A percentile compares a stretch with the other conserved stretches of the same genome.
phyloP scores from a whole-genome alignment of 139 green algal genomes.

The Edaphochlamys debaryana region DNA sequence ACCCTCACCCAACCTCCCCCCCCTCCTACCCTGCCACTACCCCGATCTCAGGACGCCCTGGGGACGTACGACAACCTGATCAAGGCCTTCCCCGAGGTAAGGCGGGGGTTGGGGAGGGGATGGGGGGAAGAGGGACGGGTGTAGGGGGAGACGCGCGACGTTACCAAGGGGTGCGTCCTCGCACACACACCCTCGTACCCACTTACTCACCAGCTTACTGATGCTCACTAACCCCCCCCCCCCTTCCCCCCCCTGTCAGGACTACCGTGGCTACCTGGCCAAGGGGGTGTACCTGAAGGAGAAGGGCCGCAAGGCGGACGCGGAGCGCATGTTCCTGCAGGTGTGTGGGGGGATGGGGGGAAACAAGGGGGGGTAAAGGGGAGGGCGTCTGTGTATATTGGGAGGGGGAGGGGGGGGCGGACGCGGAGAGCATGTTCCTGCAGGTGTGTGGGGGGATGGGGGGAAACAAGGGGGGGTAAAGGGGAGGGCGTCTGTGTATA shows the following conservation, averaged over 20 bases:
- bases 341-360: slow-evolving; percentile 1
- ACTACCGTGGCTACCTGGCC: slow-evolving; percentile 69
- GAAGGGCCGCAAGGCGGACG: slow-evolving; percentile 60
- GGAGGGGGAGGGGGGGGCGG: too few species aligned
- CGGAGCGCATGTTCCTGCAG: slow-evolving; percentile 73
- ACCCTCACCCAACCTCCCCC: too few species aligned
- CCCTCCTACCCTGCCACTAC: too few species aligned
- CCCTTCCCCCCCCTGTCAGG: slow-evolving; percentile 31
- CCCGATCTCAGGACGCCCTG: slow-evolving; percentile 64
- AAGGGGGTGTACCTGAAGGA: slow-evolving; percentile 69
- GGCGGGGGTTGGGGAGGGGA: background rate
- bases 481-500: too few species aligned
- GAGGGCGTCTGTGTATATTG: background rate
- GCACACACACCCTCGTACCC: too few species aligned
- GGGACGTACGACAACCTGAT: slow-evolving; percentile 54
- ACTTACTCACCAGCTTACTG: too few species aligned
- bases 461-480: too few species aligned
- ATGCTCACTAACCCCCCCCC: too few species aligned
- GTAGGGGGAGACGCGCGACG: too few species aligned
- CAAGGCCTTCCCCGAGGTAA: slow-evolving; percentile 24
- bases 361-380: background rate
- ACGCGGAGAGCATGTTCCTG: too few species aligned
- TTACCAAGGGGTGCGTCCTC: too few species aligned
- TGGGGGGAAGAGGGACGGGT: background rate
- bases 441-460: too few species aligned